These are phyloP conservation scores for Aspergillus ibericus DNA, from an alignment of 2,329 filamentous ascomycete genomes.

Conservation along the genomic window DNA sequence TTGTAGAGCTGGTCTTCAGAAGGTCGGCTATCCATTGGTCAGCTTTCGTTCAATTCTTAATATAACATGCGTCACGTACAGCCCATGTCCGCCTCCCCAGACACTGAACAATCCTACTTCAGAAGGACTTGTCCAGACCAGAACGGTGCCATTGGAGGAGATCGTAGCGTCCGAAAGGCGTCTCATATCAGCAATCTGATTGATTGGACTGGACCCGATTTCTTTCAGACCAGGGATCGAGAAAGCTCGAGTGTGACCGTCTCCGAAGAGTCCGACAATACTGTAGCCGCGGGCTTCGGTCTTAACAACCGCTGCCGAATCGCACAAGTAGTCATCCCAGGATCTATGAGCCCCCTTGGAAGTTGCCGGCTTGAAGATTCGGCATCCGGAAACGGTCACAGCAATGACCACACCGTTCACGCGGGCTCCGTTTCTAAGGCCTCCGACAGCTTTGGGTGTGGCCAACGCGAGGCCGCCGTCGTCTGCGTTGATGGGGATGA, in stretches of 20 bases:
- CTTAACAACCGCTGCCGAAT: slow-evolving; percentile 74
- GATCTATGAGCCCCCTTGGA: slow-evolving; percentile 89
- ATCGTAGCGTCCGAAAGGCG: slow-evolving; percentile 71
- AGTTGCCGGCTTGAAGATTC: slow-evolving; percentile 81
- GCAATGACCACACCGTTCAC: slow-evolving; percentile 79
- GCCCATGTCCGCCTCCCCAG: slow-evolving; percentile 71
- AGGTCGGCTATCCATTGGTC: slow-evolving; percentile 36
- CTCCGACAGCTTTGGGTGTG: slow-evolving; percentile 71
- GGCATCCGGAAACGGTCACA: slow-evolving; percentile 71
- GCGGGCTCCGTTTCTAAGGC: slow-evolving; percentile 70
- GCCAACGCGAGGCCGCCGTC: slow-evolving; percentile 75
- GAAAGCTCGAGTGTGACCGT: slow-evolving; percentile 75
- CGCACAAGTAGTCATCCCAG: slow-evolving; percentile 81
- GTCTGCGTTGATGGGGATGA: slow-evolving; percentile 77
- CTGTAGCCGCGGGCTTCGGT: slow-evolving; percentile 74
- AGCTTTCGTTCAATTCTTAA: not conserved
- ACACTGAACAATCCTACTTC: slow-evolving; percentile 81
- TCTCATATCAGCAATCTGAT: slow-evolving; percentile 68
- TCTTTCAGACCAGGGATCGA: slow-evolving; percentile 88
- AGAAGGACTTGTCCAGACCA: slow-evolving; percentile 85
- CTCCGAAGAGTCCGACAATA: slow-evolving; percentile 80
- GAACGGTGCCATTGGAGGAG: slow-evolving; percentile 74
- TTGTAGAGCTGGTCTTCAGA: slow-evolving; percentile 76
- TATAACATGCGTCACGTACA: slow-evolving; percentile 51
- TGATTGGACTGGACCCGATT: slow-evolving; percentile 66